phyloP scores from a whole-genome alignment of 1,139 yeast genomes.

The Scheffersomyces insectosa region DNA sequence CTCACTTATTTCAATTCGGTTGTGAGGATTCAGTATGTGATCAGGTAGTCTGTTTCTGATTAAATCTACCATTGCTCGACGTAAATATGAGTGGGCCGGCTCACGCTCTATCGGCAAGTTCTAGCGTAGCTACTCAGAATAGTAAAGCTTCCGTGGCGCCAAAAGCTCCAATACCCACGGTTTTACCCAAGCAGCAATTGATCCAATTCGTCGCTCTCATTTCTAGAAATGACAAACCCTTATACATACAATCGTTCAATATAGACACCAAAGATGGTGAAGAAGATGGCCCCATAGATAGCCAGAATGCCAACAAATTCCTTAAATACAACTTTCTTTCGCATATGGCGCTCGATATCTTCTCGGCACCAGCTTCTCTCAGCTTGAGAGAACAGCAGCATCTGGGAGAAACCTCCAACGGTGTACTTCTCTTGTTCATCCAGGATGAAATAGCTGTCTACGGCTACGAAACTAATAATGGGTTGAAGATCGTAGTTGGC shows the following conservation, averaged over 20 bases:
- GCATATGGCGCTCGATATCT: slow-evolving; percentile 67
- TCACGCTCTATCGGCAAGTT: too few relatives aligned
- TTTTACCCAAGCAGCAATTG: slow-evolving; percentile 9
- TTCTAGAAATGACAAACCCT: slow-evolving; percentile 57
- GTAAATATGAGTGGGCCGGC: too few relatives aligned
- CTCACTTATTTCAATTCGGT: too few relatives aligned
- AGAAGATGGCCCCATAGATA: slow-evolving; percentile 12
- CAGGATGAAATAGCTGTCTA: slow-evolving; percentile 64
- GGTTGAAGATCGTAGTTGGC: slow-evolving; percentile 60
- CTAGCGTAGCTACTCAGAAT: too few relatives aligned
- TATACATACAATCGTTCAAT: slow-evolving; percentile 55
- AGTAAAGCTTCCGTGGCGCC: too few relatives aligned
- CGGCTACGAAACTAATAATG: slow-evolving; percentile 63
- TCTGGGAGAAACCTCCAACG: slow-evolving; percentile 20
- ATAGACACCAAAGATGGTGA: slow-evolving; percentile 48
- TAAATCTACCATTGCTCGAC: too few relatives aligned
- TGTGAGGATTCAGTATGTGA: too few relatives aligned
- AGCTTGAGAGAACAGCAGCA: slow-evolving; percentile 41
- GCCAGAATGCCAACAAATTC: slow-evolving; percentile 40
- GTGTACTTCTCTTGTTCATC: slow-evolving; percentile 49
- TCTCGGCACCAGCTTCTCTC: slow-evolving; percentile 52
- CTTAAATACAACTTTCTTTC: slow-evolving; percentile 63
- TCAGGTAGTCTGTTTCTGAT: too few relatives aligned
- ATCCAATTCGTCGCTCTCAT: slow-evolving; percentile 53
- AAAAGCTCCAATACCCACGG: too few relatives aligned